Conservation (phyloP, 148 eudicot genomes). For the Rhododendron simsii region DNA sequence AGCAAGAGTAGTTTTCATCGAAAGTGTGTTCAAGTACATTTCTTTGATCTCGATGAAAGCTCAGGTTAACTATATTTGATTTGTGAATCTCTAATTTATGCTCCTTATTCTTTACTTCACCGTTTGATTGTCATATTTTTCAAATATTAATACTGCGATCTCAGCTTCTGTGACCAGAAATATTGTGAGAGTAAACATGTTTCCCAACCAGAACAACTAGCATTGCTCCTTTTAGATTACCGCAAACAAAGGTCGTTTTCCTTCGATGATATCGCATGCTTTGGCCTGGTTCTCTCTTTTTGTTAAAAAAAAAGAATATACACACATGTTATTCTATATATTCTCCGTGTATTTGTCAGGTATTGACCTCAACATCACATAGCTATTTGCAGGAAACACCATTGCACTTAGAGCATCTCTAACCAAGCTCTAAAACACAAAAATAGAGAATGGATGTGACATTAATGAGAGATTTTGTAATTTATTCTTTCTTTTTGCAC, state of each 20-base stretch:
- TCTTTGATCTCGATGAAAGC: background rate
- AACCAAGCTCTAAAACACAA: no score
- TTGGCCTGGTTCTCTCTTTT: background rate
- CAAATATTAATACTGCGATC: background rate
- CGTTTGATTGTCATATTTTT: background rate
- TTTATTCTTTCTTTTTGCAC: no score
- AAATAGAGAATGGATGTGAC: no score
- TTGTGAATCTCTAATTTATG: background rate
- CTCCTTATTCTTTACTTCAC: background rate
- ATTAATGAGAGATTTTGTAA: no score
- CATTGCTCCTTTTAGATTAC: background rate
- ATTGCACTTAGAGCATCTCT: no score
- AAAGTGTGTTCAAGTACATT: background rate
- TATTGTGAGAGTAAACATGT: background rate
- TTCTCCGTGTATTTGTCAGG: no score
- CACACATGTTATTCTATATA: no score
- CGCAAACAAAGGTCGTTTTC: background rate
- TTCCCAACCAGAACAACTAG: background rate
- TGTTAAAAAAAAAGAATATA: no score
- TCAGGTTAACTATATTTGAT: background rate
- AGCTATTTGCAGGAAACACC: no score
- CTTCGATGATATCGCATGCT: background rate
- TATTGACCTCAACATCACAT: no score
- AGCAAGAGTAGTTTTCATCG: background rate
- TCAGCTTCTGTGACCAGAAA: background rate